Conservation (phyloP, 441 rosid genomes). For the Theobroma grandiflorum region DNA sequence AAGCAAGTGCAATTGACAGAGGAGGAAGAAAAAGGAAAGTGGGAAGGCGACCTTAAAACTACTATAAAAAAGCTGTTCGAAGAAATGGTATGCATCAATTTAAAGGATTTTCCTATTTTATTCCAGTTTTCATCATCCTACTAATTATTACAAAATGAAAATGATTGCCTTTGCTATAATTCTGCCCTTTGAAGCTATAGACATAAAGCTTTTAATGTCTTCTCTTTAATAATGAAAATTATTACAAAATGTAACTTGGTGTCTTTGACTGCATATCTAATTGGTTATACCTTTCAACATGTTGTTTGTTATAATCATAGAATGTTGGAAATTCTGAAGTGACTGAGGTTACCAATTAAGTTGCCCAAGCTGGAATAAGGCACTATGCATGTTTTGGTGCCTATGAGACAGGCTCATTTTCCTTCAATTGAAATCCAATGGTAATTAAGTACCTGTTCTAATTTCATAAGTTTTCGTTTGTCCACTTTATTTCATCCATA, state of each 20-base stretch:
- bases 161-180: no score
- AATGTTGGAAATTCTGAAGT: background rate
- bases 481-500: background rate
- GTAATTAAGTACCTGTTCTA: background rate
- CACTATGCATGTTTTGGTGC: background rate
- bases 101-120: background rate
- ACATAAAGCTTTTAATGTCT: background rate
- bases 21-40: background rate
- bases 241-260: background rate
- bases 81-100: slow-evolving; percentile 11
- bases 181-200: background rate
- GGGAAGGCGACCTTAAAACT: slow-evolving; percentile 4
- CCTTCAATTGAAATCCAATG: background rate
- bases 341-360: background rate
- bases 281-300: background rate
- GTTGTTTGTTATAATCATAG: background rate
- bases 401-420: background rate
- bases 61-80: background rate
- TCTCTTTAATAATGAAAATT: background rate
- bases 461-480: background rate
- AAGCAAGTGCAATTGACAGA: background rate
- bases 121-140: background rate
- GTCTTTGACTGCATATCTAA: background rate
- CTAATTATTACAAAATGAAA: no score
- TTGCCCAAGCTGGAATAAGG: background rate